Percentiles rank a stretch among this genome's conserved stretches.
Conservation (phyloP, 129 eudicot genomes). For the Ambrosia artemisiifolia region DNA sequence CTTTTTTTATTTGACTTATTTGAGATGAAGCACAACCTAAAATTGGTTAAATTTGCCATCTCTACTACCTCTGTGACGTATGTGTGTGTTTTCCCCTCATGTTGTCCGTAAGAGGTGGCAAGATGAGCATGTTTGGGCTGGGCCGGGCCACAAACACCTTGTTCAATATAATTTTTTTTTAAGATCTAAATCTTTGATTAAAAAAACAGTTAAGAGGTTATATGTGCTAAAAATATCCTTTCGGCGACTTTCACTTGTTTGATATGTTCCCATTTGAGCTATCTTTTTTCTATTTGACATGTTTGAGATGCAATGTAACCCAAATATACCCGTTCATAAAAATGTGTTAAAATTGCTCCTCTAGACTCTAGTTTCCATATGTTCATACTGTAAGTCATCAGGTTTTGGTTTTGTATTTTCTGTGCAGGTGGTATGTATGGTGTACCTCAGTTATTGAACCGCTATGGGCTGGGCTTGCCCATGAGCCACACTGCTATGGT, state of each 20-base stretch:
- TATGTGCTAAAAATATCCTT: not conserved
- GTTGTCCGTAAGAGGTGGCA: not conserved
- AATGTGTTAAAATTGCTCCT: not conserved
- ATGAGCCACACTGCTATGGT: slow-evolving; percentile 69
- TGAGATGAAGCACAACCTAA: too few relatives aligned
- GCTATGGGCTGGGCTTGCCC: slow-evolving; percentile 67
- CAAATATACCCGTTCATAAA: not conserved
- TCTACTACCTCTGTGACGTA: not conserved
- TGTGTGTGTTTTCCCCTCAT: not conserved
- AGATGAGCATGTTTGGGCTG: not conserved
- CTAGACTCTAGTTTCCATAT: slow-evolving; percentile 8
- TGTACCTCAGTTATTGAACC: slow-evolving; percentile 76
- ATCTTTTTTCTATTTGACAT: not conserved
- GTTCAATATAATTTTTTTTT: not conserved
- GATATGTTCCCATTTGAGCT: not conserved
- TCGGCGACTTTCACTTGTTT: not conserved
- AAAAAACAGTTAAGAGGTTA: not conserved
- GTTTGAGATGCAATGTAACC: not conserved
- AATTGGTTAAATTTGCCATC: not conserved
- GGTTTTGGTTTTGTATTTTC: not conserved
- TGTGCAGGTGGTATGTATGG: slow-evolving; percentile 72
- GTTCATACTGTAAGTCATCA: not conserved
- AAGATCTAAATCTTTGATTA: not conserved
- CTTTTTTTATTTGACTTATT: not conserved
- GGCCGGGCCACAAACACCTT: not conserved